A percentile compares a stretch with the other conserved stretches of the same genome.
Conservation (phyloP, 371 early-diverging fungal genomes). For the Mucor irregularis region DNA sequence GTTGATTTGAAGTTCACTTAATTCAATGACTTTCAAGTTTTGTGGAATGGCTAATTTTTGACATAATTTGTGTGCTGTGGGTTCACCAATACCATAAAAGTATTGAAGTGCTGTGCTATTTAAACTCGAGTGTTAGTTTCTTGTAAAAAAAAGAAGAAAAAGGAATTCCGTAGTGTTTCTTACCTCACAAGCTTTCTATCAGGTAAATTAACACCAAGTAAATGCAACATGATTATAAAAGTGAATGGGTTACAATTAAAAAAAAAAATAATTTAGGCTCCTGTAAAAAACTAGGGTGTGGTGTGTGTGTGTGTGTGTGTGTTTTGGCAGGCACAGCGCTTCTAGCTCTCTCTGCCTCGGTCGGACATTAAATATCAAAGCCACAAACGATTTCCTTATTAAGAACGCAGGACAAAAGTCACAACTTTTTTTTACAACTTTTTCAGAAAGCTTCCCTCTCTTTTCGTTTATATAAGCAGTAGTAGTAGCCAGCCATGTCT, state of each 20-base stretch:
- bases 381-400: constrained; percentile 7
- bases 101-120: constrained; percentile 66
- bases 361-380: constrained; percentile 17
- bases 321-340: no score
- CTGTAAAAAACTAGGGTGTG: no score
- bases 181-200: constrained; percentile 84
- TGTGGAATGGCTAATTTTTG: constrained; percentile 78
- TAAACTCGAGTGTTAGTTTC: background rate
- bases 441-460: background rate
- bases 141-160: no score
- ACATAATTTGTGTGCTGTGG: constrained; percentile 76
- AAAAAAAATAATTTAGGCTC: background rate
- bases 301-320: no score
- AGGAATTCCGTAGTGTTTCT: background rate
- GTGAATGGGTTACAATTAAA: background rate
- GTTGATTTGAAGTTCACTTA: constrained; percentile 88
- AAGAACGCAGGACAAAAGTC: constrained; percentile 21
- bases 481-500: constrained; percentile 60
- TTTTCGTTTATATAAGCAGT: background rate
- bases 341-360: no score
- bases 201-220: constrained; percentile 93
- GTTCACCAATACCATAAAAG: constrained; percentile 92
- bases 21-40: constrained; percentile 75
- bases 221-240: constrained; percentile 70
- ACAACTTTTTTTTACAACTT: constrained; percentile 11